Base-by-base conservation (phyloP, 73 alveolate species). In the Paraurostyla sp. region DNA sequence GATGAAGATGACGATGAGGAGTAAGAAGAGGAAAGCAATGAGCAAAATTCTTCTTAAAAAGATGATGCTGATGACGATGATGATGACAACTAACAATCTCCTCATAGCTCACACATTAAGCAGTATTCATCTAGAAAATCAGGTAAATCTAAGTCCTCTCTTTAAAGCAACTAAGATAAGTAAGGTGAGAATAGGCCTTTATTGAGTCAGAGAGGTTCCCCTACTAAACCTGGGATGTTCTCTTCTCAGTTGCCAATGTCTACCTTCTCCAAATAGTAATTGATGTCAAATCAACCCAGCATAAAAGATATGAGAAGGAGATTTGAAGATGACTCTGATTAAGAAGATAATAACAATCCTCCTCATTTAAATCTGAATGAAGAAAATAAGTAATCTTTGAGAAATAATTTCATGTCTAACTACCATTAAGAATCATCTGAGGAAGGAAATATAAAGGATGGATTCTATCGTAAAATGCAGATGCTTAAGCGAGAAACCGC, bases 401-500 rank as follows among this genome's bases (percentile, higher is more conserved):
- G 38, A 4, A 69, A 69, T 40, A 69, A 69, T n/a, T 38, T n/a
- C 63, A 69, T n/a, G 6, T 22, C 11, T 45, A 45, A 45, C 57
- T n/a, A n/a, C n/a, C n/a, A n/a, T n/a, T n/a, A n/a, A n/a, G n/a
- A n/a, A n/a, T n/a, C n/a, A n/a, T n/a, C n/a, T n/a, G n/a, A n/a
- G n/a, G n/a, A n/a, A n/a, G 41, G 63, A 38, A 30, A 22, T 27
- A 2, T 1, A 40, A 57, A 20, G 36, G 71, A 25, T 25, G 48
- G 32, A 1, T 54, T 0, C 65, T 0, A n/a, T 18, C 15, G 46
- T 27, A 45, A 27, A 25, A 36, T 11, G 7, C 60, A 81, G 57
- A 29, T 18, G n/a, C 13, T 23, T n/a, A 83, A 65, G 36, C 36
- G 73, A 43, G 92, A 83, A 41, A 83, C 92, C 4, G 23, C 23